Evolutionary conservation across 1,284 basidiomycete genomes (phyloP).

Genomic region (Malassezia slooffiae): DNA sequence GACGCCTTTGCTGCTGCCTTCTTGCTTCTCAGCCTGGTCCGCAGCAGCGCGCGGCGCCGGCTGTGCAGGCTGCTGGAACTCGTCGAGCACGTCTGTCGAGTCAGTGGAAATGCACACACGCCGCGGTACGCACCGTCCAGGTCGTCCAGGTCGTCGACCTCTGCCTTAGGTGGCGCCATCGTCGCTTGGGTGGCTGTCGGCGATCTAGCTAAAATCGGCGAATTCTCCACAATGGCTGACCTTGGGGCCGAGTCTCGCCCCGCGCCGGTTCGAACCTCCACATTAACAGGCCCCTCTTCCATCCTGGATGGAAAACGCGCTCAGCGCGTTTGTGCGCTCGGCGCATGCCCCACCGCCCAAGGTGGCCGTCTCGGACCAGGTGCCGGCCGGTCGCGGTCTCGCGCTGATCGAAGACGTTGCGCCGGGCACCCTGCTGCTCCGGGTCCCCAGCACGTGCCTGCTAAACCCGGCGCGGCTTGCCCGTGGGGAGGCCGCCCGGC

Average conservation of each 20-base stretch:
- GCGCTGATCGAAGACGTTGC: no score
- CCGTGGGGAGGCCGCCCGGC: not conserved
- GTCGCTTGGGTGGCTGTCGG: not conserved
- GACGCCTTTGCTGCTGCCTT: slow-evolving; percentile 37
- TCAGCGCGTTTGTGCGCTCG: slow-evolving; percentile 3
- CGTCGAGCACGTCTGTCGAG: slow-evolving; percentile 55
- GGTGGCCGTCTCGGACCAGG: slow-evolving; percentile 5
- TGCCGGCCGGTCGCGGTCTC: slow-evolving; percentile 12
- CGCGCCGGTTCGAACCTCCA: no score
- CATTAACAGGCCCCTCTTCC: no score
- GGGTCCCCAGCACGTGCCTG: not conserved
- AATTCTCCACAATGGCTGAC: no score
- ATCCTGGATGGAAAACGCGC: slow-evolving; percentile 7
- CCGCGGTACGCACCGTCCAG: slow-evolving; percentile 31
- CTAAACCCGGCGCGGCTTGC: slow-evolving; percentile 4
- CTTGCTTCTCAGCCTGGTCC: slow-evolving; percentile 33
- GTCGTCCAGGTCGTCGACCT: slow-evolving; percentile 38
- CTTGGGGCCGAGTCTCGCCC: no score
- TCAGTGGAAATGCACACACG: not conserved
- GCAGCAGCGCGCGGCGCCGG: slow-evolving; percentile 19
- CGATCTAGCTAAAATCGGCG: no score
- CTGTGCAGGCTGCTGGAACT: slow-evolving; percentile 30
- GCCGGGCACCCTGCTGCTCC: slow-evolving; percentile 3
- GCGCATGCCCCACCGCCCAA: not conserved
- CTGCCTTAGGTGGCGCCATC: slow-evolving; percentile 15